Base-by-base conservation (phyloP, 257 asterid species). In the Schizonepeta tenuifolia region DNA sequence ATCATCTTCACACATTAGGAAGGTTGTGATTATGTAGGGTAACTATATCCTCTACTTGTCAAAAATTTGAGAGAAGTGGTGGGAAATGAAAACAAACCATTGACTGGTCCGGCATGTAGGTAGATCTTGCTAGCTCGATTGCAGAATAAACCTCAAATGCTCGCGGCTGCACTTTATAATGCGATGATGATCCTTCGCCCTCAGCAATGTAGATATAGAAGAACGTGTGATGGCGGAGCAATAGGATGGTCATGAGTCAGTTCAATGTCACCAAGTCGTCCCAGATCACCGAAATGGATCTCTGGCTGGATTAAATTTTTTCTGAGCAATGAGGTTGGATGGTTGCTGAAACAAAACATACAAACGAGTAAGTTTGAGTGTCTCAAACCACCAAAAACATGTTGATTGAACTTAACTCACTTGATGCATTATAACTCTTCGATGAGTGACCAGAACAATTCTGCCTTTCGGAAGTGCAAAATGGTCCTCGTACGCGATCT, bases 401-500 rank as follows among this genome's bases (percentile, higher is more conserved):
- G 71, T 33, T 75, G 72, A 17, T 51, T 43, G 50, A 58, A 65
- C 50, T 67, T 8, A 65, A 83, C 97, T 83, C 80, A 91, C 99
- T 78, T 90, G 96, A 85, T 92, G 69, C 55, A 95, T 83, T 49
- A 92, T 72, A 73, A 88, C 88, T 84, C 99, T 87, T 69, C 97
- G 89, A 80, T 95, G 96, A 68, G 99, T 90, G 53, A 92, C 80
- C 73, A 92, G 71, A 77, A 88, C 68, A 49, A 91, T 88, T 81
- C 95, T 86, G 81, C 97, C 96, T 78, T 95, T 95, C 5, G 98
- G 99, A 74, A 92, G 98, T 22, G 82, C 58, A 74, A 86, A 90
- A 77, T 95, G 99, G 79, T 87, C 92, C 86, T 95, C 99, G 50
- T 95, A 95, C 61, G 98, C 98, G 80, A n/a, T 95, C 99, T 49